Conservation (phyloP, 1,284 basidiomycete species). For the Fistulina hepatica region DNA sequence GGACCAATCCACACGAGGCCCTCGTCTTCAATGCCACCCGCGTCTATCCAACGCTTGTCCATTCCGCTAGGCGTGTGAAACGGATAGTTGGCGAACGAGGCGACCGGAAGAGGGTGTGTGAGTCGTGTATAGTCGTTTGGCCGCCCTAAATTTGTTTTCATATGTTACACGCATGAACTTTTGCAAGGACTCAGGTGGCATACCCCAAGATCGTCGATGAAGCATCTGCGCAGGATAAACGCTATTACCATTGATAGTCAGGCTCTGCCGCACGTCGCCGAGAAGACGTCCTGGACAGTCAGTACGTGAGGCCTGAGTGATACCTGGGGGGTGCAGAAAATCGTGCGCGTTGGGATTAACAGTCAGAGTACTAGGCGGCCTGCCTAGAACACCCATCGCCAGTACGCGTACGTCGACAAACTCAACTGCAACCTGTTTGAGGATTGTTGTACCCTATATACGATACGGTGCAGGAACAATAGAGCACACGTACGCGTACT, state of each 20-base stretch:
- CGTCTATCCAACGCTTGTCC: constrained; percentile 53
- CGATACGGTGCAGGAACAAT: constrained; percentile 3
- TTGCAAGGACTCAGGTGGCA: constrained; percentile 5
- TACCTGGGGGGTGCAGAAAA: constrained; percentile 59
- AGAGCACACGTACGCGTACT: constrained; percentile 35
- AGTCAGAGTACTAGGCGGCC: constrained; percentile 41
- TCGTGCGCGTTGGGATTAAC: constrained; percentile 55
- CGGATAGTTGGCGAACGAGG: constrained; percentile 51
- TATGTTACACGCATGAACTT: constrained; percentile 16
- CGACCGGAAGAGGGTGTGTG: constrained; percentile 44
- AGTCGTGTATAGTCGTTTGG: constrained; percentile 31
- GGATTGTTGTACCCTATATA: constrained; percentile 8
- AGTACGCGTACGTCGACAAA: constrained; percentile 64
- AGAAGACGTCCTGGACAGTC: constrained; percentile 15
- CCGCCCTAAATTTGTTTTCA: constrained; percentile 15
- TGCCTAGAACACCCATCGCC: constrained; percentile 53
- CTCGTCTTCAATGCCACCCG: constrained; percentile 42
- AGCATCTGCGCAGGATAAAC: constrained; percentile 1
- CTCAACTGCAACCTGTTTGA: constrained; percentile 49
- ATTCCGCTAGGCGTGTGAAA: constrained; percentile 57
- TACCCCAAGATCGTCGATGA: background rate
- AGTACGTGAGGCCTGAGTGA: constrained; percentile 22
- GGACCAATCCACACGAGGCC: constrained; percentile 65
- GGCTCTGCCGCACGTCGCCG: constrained; percentile 3
- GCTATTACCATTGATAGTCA: constrained; percentile 8